Evolutionary conservation across 2,329 filamentous ascomycete genomes (phyloP).

Genomic region (Botrytis medusae): DNA sequence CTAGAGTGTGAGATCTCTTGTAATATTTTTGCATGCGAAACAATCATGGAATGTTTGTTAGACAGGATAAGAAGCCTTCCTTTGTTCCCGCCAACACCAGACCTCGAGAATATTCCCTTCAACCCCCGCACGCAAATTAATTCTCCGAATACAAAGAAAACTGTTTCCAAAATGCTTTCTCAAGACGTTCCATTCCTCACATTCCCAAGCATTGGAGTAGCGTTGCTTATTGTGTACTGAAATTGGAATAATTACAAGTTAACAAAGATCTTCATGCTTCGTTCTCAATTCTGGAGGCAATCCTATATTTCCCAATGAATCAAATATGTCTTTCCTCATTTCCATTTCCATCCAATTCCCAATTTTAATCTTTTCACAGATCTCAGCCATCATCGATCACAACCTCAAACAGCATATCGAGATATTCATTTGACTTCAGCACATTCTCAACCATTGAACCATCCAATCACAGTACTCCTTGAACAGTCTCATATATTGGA

Average conservation of each 20-base stretch:
- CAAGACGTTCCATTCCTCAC: not conserved
- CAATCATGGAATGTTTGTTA: not conserved
- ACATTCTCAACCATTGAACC: not conserved
- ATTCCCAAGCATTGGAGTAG: not conserved
- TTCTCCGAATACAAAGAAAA: constrained; percentile 1
- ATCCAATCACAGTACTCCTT: not conserved
- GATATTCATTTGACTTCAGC: not conserved
- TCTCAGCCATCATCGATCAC: not conserved
- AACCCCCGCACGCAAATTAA: not conserved
- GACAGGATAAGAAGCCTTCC: not conserved
- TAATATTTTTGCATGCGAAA: not conserved
- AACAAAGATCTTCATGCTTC: not conserved
- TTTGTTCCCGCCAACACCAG: not conserved
- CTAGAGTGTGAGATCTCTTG: not conserved
- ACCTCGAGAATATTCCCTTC: not conserved
- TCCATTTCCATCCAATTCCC: constrained; percentile 3
- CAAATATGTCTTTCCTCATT: constrained; percentile 6
- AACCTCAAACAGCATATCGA: not conserved
- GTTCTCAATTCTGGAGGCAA: not conserved
- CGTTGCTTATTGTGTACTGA: constrained; percentile 5
- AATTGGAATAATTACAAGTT: not conserved
- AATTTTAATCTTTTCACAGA: not conserved
- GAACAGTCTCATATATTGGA: not conserved
- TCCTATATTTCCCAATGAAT: not conserved
- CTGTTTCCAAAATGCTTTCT: not conserved